Evolutionary conservation across 352 stramenopile species (phyloP), one percentile per base, ranked within the genome.

Genomic region (Globisporangium sylvaticum): DNA sequence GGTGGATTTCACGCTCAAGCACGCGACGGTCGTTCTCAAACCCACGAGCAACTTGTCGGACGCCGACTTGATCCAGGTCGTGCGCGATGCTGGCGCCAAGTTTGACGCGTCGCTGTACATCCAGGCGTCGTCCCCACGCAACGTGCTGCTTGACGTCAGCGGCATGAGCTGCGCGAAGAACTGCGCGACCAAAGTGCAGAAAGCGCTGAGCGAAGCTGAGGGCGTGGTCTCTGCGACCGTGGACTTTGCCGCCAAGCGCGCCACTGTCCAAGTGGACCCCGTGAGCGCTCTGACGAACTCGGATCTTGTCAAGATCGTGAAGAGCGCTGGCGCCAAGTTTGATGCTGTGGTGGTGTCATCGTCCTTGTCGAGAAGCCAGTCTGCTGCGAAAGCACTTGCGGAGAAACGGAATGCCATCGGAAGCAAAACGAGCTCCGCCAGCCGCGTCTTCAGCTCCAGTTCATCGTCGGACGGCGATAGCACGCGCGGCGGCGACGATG

Each of bases 211-310:
- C 27, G 74, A 81, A 32, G 69, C 72, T 0, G 67, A 87, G 4
- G 87, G 86, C 18, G 87, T 96, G n/a, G 65, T 88, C 6, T 88
- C 72, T 20, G 86, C 86, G 10, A 78, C 67, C 12, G 87, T 96
- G 8, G 81, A 95, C 61, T 94, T 95, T 69, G 66, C 39, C 0
- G 64, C 77, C 4, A 89, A 90, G 66, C 73, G 69, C 12, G 86
- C 87, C 22, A 86, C 68, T 0, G 77, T 96, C 15, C 73, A 89
- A 53, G 63, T 95, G 12, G 79, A 88, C 25, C 73, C 73, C 29
- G 77, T 81, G 52, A 89, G 79, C 48, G 73, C 73, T 4, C 73
- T 95, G 53, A 89, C 72, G 22, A 84, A 91, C 31, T 63, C 78
- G 3, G 78, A 90, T 27, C 71, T 96, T 50, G 39, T 96, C 12